phyloP scores from a whole-genome alignment of 768 basidiomycete species.

The Arthromyces matolae region DNA sequence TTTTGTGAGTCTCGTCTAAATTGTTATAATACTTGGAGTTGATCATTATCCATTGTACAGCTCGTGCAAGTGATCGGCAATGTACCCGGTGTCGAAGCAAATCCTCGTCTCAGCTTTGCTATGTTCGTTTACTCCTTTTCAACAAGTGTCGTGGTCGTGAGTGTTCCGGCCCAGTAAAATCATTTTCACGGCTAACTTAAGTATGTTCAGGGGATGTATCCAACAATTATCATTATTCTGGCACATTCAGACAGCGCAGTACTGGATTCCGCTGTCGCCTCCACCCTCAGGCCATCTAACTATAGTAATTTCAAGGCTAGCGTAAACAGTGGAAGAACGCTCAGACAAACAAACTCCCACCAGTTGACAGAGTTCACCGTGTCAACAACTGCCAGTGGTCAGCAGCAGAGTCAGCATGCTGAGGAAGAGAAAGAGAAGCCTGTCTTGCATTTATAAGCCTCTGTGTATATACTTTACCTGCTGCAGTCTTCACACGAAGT shows the following conservation, averaged over 20 bases:
- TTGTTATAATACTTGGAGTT: not conserved
- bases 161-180: too few species aligned
- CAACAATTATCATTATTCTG: slow-evolving; percentile 8
- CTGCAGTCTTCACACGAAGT: not conserved
- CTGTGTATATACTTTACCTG: not conserved
- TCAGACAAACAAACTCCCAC: not conserved
- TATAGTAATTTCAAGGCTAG: not conserved
- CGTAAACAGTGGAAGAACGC: not conserved
- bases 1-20: slow-evolving; percentile 1
- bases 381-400: not conserved
- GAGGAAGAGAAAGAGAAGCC: slow-evolving; percentile 3
- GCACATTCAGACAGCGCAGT: slow-evolving; percentile 10
- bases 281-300: slow-evolving; percentile 5
- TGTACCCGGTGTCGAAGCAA: not conserved
- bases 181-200: too few species aligned
- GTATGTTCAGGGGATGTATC: slow-evolving; percentile 15
- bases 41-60: not conserved
- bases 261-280: slow-evolving; percentile 7
- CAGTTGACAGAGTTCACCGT: not conserved
- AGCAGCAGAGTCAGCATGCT: not conserved
- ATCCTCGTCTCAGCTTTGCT: slow-evolving; percentile 2
- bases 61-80: slow-evolving; percentile 9
- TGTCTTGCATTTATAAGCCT: not conserved
- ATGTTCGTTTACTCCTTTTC: slow-evolving; percentile 9
- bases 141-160: slow-evolving; percentile 11